Percentiles rank a stretch among this genome's conserved stretches.
phyloP scores from a whole-genome alignment of 129 eudicot species.

The Pulicaria dysenterica region DNA sequence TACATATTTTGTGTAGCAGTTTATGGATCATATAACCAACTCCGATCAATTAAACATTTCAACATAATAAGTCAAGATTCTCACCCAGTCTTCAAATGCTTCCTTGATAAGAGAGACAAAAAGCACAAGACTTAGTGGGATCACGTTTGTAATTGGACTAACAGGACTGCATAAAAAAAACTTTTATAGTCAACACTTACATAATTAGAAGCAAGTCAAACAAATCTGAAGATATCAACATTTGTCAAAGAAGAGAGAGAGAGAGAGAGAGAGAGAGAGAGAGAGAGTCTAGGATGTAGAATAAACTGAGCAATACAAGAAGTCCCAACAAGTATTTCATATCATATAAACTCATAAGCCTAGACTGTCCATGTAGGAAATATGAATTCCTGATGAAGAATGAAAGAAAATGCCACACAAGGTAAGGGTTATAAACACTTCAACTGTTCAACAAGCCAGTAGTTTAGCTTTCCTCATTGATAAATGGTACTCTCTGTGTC shows the following conservation, averaged over 20 bases:
- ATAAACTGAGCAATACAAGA: constrained; percentile 6
- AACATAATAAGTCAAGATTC: constrained; percentile 32
- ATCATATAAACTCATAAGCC: constrained; percentile 11
- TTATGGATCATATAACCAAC: neutral
- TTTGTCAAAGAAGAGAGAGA: neutral
- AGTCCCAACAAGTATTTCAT: constrained; percentile 8
- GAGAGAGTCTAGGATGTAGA: constrained; percentile 14
- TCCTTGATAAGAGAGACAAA: constrained; percentile 91
- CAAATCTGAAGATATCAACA: neutral
- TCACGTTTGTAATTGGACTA: constrained; percentile 91
- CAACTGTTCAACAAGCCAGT: constrained; percentile 15
- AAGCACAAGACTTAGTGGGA: constrained; percentile 87
- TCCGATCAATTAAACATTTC: neutral
- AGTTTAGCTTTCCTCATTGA: neutral
- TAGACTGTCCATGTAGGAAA: neutral
- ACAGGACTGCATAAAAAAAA: constrained; percentile 86
- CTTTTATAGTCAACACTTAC: constrained; percentile 15
- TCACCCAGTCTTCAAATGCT: constrained; percentile 99
- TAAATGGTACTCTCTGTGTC: neutral
- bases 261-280: neutral
- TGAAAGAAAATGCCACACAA: constrained; percentile 9
- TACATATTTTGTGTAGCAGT: neutral
- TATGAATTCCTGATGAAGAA: neutral
- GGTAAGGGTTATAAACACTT: constrained; percentile 8
- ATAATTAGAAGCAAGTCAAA: constrained; percentile 11